Conservation (phyloP, 1,139 yeast species). For the Geotrichum phurueaensis region DNA sequence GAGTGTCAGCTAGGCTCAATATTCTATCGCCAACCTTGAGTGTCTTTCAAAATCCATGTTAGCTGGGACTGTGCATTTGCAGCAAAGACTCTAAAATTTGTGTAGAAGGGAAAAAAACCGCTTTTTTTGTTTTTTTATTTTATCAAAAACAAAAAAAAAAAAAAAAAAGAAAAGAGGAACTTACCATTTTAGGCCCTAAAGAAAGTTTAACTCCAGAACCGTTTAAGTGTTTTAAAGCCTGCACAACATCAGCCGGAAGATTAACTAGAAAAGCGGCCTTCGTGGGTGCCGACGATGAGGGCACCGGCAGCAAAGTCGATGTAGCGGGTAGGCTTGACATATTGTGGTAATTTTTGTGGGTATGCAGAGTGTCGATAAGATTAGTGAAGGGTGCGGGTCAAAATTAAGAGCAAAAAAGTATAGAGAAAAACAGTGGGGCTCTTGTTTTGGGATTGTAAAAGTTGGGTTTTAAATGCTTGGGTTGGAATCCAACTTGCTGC, state of each 20-base stretch:
- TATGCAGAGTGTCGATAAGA: neutral
- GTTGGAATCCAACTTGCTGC: conserved; percentile 14
- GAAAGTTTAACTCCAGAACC: conserved; percentile 10
- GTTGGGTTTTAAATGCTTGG: conserved; percentile 15
- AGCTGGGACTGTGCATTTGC: neutral
- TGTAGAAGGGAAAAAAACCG: neutral
- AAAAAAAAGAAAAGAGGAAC: neutral
- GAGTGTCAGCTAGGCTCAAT: conserved; percentile 1
- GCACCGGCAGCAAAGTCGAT: neutral
- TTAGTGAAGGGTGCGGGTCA: neutral
- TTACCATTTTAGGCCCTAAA: conserved; percentile 3
- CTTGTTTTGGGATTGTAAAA: neutral
- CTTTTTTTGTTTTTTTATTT: neutral
- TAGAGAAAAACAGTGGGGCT: neutral
- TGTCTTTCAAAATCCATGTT: conserved; percentile 9
- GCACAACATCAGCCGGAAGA: conserved; percentile 5
- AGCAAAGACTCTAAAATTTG: neutral
- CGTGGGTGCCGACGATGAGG: neutral
- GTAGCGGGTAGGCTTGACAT: neutral
- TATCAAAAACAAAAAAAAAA: neutral
- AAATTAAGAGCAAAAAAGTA: neutral
- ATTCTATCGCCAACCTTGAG: conserved; percentile 13
- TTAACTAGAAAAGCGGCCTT: neutral
- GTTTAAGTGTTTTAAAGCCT: conserved; percentile 8
- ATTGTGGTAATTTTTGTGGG: neutral